Evolutionary conservation across 768 basidiomycete genomes (phyloP).

Genomic region (Mycena sanguinolenta): DNA sequence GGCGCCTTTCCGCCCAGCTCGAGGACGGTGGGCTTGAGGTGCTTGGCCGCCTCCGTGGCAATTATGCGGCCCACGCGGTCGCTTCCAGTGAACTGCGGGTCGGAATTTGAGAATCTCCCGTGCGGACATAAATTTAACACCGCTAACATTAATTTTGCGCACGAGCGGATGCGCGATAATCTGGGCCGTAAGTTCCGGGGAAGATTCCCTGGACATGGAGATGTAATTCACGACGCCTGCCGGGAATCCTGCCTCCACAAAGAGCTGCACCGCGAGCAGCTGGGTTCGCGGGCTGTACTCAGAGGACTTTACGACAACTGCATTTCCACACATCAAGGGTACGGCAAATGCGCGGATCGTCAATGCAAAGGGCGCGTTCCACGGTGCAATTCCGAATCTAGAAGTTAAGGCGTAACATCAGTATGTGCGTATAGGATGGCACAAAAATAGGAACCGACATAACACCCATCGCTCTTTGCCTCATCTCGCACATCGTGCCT

Average conservation of each 20-base stretch:
- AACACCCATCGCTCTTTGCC: conserved; percentile 65
- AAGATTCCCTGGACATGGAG: conserved; percentile 57
- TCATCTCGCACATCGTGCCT: conserved; percentile 59
- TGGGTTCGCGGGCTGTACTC: conserved; percentile 65
- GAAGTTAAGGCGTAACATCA: background rate
- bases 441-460: conserved; percentile 47
- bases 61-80: conserved; percentile 66
- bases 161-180: conserved; percentile 69
- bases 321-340: conserved; percentile 69
- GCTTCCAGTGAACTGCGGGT: conserved; percentile 66
- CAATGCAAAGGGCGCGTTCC: conserved; percentile 66
- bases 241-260: conserved; percentile 73
- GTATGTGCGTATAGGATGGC: background rate
- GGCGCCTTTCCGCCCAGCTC: conserved; percentile 71
- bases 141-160: conserved; percentile 64
- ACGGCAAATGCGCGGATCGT: conserved; percentile 59
- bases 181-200: conserved; percentile 60
- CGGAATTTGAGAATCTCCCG: background rate
- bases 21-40: conserved; percentile 67
- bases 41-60: conserved; percentile 66
- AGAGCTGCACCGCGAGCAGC: conserved; percentile 58
- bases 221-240: conserved; percentile 70
- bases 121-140: background rate
- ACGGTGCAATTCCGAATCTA: conserved; percentile 67
- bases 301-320: conserved; percentile 66